Conservation (phyloP, 345 rosid genomes). For the Populus nigra region DNA sequence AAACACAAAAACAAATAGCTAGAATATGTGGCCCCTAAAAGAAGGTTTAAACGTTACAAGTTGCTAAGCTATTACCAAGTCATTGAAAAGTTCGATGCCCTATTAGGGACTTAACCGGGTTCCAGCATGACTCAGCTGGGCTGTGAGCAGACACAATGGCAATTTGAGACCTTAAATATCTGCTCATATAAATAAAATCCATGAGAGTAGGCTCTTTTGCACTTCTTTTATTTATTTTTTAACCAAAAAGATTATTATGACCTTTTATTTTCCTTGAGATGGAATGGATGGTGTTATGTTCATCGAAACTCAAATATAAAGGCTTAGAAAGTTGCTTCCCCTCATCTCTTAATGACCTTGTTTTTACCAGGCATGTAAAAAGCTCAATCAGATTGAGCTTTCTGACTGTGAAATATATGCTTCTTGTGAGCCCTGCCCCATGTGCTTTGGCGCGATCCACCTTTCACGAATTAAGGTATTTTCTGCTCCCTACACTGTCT, state of each 20-base stretch:
- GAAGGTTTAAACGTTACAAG: too few relatives aligned
- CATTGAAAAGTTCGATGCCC: too few relatives aligned
- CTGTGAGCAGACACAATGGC: not conserved
- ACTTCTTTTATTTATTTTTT: not conserved
- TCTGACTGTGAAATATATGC: constrained; percentile 70
- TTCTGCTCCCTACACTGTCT: not conserved
- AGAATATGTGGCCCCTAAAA: too few relatives aligned
- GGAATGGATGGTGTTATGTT: not conserved
- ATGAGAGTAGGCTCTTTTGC: not conserved
- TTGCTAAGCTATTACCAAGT: too few relatives aligned
- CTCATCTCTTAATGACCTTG: not conserved
- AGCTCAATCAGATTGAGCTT: constrained; percentile 55
- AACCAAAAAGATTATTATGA: not conserved
- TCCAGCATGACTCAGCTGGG: not conserved
- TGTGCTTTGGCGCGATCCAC: constrained; percentile 74
- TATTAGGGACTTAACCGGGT: too few relatives aligned
- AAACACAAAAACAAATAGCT: too few relatives aligned
- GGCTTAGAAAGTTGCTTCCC: not conserved
- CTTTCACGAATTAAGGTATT: constrained; percentile 57
- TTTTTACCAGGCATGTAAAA: constrained; percentile 54
- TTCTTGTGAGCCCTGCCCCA: constrained; percentile 68
- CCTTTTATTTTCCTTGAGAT: not conserved
- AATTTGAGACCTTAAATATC: not conserved
- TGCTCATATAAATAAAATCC: not conserved
- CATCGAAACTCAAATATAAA: not conserved